Base-by-base conservation (phyloP, 2,329 filamentous ascomycete species). In the Thermomyces lanuginosus region DNA sequence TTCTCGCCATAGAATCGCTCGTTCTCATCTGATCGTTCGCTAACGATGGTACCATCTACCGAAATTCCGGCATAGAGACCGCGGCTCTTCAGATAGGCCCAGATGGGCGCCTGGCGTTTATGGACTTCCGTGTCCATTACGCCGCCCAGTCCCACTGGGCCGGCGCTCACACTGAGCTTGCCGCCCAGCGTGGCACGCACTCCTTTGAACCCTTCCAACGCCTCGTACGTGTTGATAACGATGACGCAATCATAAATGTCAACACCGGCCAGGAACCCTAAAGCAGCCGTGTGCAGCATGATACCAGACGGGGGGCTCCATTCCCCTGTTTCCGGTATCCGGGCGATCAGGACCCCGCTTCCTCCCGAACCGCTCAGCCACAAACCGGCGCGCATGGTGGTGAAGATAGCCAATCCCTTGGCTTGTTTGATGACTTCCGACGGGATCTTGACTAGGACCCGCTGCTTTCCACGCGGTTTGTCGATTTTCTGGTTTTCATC, bases 191-290 rank as follows among this genome's bases (percentile, higher is more conserved):
- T 89, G 29, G 82, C 72, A 28, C 76, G 69, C 3, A 86, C 60
- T 31, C 73, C 75, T 18, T 79, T 82, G 46, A 93, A 91, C 1
- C 78, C 72, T 38, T 92, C 78, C 24, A 95, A 60, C 5, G 83
- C 82, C 30, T 80, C 68, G 23, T 79, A 71, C 22, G 78, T 83
- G 56, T 92, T 93, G 46, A 93, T 84, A 18, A 93, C 78, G 6
- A 93, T 67, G 8, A 95, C 78, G 45, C 84, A 92, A 50, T 95
- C 86, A 60, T 93, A 95, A 16, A 93, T 83, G 47, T 95, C 86
- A 21, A 92, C 77, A 2, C 84, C 86, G 4, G 84, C 75, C 28
- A 92, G 68, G 45, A 95, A 93, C 18, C 83, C 86, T 17, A 93
- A 64, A 1, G 78, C 82, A 1, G 81, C 72, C 0, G 86, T 92